Evolutionary conservation across 306 rosid genomes (phyloP), one percentile per base, ranked within the genome.

Genomic region (Glycyrrhiza uralensis): DNA sequence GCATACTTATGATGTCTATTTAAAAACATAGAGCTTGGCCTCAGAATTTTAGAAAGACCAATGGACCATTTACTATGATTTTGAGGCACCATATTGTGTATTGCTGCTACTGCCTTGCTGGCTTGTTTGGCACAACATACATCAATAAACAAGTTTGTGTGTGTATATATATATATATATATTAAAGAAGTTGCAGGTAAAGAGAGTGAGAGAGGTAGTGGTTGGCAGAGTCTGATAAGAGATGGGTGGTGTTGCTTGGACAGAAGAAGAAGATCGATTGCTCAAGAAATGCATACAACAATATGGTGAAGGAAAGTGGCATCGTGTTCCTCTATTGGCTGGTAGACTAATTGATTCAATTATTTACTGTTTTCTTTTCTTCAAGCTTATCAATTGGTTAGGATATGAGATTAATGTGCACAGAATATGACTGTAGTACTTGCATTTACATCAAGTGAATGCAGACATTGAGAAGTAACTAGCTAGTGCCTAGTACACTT

Each of bases 191-290:
- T 15, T 62, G 71, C 28, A n/a, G 17, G 46, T 50, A 32, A 49
- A 28, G 19, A 8, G 13, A 29, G 13, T 17, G 54, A 73, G 14
- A 38, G 45, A 72, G 32, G 17, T 30, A 70, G 38, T 19, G 38
- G 18, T 58, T 18, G 19, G 19, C 2, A 41, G 6, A 46, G 33
- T 42, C 2, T n/a, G 10, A 42, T 29, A 59, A 67, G 56, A 75
- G 51, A 88, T 88, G 92, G 92, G 92, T 51, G 90, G 92, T 64
- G 69, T 88, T 83, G 90, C 92, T 15, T 88, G 92, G 90, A 88
- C 90, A 26, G 83, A 67, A 33, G 90, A 88, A 73, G 92, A 88
- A 69, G 88, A 88, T 71, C 74, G 76, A 42, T 62, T 81, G 74
- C 93, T 88, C 47, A 88, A 80, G 87, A 85, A 83, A 56, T 88